Percentiles rank a stretch among this genome's conserved stretches.
Evolutionary conservation across 129 eudicot species (phyloP).

Genomic region (Gnaphalium uliginosum): DNA sequence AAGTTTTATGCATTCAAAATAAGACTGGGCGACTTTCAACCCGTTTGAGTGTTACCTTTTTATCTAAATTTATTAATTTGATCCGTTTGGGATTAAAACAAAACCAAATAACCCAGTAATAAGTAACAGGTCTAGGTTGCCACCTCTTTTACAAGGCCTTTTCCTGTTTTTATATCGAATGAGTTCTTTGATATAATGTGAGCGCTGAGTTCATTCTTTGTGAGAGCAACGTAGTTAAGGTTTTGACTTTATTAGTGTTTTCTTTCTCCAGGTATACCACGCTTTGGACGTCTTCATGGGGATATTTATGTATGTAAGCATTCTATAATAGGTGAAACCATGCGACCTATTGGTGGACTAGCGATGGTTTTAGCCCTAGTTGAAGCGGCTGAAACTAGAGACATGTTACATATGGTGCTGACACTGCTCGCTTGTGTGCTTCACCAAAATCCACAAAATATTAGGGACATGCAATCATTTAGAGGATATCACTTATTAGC

Average conservation of each 20-base stretch:
- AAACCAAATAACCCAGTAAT: not conserved
- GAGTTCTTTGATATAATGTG: not conserved
- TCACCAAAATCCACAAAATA: conserved; percentile 88
- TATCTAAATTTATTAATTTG: not conserved
- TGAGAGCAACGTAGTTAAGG: conserved; percentile 1
- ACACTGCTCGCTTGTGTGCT: conserved; percentile 83
- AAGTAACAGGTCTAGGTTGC: not conserved
- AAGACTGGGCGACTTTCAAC: conserved; percentile 10
- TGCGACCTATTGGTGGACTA: conserved; percentile 90
- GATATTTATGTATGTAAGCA: conserved; percentile 86
- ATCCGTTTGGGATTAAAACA: conserved; percentile 1
- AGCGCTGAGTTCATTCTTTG: not conserved
- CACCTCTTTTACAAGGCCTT: not conserved
- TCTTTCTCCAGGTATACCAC: conserved; percentile 79
- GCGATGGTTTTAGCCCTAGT: conserved; percentile 91
- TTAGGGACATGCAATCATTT: conserved; percentile 78
- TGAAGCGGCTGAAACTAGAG: conserved; percentile 93
- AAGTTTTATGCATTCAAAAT: conserved; percentile 3
- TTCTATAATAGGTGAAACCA: conserved; percentile 85
- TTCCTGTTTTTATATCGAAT: not conserved
- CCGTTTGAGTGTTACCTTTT: not conserved
- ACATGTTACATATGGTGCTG: conserved; percentile 94
- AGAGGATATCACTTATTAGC: conserved; percentile 93
- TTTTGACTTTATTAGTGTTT: conserved; percentile 29
- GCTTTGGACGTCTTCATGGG: conserved; percentile 93